Percentiles rank a stretch among this genome's conserved stretches.
Conservation (phyloP, 495 filamentous ascomycete genomes). For the Aspergillus bridgeri region DNA sequence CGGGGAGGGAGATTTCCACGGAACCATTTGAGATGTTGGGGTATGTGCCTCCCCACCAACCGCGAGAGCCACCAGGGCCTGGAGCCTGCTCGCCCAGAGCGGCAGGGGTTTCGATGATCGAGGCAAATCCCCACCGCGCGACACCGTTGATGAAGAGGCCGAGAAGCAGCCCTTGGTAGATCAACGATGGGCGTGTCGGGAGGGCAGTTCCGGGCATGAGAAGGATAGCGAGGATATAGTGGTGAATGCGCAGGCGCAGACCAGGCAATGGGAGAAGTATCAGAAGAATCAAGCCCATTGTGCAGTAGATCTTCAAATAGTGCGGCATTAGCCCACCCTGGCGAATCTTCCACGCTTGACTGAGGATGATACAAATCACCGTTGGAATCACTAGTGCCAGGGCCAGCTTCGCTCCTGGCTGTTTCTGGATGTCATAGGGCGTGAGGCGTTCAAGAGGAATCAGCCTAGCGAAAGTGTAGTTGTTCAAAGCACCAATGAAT, state of each 20-base stretch:
- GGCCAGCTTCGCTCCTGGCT: slow-evolving; percentile 72
- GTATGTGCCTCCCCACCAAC: slow-evolving; percentile 63
- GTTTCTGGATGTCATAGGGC: slow-evolving; percentile 66
- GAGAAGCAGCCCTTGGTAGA: slow-evolving; percentile 85
- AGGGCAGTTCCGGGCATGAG: slow-evolving; percentile 81
- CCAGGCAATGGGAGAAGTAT: slow-evolving; percentile 68
- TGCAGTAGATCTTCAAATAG: slow-evolving; percentile 71
- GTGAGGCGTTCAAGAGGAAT: slow-evolving; percentile 81
- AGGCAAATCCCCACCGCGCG: slow-evolving; percentile 90
- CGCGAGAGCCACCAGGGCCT: slow-evolving; percentile 29
- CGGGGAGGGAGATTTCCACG: slow-evolving; percentile 52
- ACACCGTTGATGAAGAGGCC: slow-evolving; percentile 91
- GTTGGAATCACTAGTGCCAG: slow-evolving; percentile 63
- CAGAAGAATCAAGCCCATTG: slow-evolving; percentile 54
- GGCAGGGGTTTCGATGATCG: slow-evolving; percentile 78
- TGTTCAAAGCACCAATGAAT: slow-evolving; percentile 78
- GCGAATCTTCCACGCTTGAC: slow-evolving; percentile 72
- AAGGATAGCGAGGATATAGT: slow-evolving; percentile 85
- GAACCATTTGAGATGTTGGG: slow-evolving; percentile 53
- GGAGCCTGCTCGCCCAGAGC: slow-evolving; percentile 51
- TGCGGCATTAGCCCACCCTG: slow-evolving; percentile 65
- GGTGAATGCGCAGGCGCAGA: slow-evolving; percentile 89
- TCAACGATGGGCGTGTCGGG: slow-evolving; percentile 71
- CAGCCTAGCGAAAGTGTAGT: slow-evolving; percentile 73
- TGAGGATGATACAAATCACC: slow-evolving; percentile 55